phyloP scores from a whole-genome alignment of 2,329 filamentous ascomycete species.

The Metarhizium robertsii region DNA sequence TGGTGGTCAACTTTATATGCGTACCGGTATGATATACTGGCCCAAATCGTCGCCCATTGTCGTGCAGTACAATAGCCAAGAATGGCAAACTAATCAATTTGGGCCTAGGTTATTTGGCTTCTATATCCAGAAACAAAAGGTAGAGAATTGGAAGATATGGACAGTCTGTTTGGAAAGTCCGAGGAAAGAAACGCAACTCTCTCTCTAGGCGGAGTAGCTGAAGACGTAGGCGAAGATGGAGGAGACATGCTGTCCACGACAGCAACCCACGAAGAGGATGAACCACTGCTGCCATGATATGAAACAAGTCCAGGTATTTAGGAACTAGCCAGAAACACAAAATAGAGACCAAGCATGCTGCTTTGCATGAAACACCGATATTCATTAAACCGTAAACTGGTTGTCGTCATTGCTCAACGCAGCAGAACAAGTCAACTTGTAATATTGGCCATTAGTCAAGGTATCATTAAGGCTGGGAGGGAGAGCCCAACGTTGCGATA shows the following conservation, averaged over 20 bases:
- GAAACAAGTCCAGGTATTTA: not conserved
- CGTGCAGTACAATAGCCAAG: not conserved
- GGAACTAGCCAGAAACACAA: not conserved
- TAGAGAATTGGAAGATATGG: constrained; percentile 33
- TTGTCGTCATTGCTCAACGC: not conserved
- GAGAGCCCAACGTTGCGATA: not conserved
- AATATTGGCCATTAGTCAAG: not conserved
- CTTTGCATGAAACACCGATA: not conserved
- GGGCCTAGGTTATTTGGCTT: constrained; percentile 26
- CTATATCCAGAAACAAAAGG: constrained; percentile 37
- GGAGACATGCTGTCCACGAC: not conserved
- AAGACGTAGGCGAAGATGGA: not conserved
- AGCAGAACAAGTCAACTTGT: not conserved
- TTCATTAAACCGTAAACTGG: not conserved
- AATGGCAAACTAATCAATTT: not conserved
- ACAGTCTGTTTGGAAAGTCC: constrained; percentile 26
- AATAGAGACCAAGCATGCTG: not conserved
- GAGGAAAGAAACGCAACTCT: not conserved
- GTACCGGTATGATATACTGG: constrained; percentile 6
- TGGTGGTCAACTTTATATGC: constrained; percentile 18
- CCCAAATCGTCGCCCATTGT: too few species aligned
- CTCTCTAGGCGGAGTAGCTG: not conserved
- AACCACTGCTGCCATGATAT: constrained; percentile 2
- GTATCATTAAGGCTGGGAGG: constrained; percentile 1
- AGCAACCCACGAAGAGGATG: constrained; percentile 3